Conservation (phyloP, 2,329 filamentous ascomycete species). For the Monilinia vaccinii-corymbosi region DNA sequence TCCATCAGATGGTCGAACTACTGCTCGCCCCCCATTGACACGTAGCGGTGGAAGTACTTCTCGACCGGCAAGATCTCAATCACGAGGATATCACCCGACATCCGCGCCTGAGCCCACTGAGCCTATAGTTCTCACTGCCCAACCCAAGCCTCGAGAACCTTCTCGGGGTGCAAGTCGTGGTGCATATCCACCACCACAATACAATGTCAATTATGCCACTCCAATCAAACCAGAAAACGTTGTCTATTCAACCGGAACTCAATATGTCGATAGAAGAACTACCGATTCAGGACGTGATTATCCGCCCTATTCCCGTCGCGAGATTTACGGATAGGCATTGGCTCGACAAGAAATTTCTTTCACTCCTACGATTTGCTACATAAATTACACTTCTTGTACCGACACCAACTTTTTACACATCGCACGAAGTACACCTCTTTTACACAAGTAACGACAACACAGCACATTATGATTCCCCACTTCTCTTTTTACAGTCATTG, state of each 20-base stretch:
- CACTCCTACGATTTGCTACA: slow-evolving; percentile 1
- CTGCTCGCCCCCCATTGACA: slow-evolving; percentile 15
- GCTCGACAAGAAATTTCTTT: neutral
- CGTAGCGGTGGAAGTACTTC: slow-evolving; percentile 6
- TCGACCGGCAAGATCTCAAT: slow-evolving; percentile 12
- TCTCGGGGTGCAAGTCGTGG: slow-evolving; percentile 10
- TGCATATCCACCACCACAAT: neutral
- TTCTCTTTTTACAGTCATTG: neutral
- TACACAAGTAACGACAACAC: slow-evolving; percentile 9
- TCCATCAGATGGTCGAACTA: slow-evolving; percentile 17
- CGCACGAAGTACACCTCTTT: slow-evolving; percentile 1
- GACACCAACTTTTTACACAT: slow-evolving; percentile 4
- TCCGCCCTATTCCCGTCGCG: neutral
- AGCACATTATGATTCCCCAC: slow-evolving; percentile 9
- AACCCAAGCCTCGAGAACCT: slow-evolving; percentile 17
- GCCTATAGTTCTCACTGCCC: slow-evolving; percentile 13
- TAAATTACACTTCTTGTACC: slow-evolving; percentile 10
- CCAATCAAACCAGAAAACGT: neutral
- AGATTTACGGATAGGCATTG: neutral
- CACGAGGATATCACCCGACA: slow-evolving; percentile 14
- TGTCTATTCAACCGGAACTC: neutral
- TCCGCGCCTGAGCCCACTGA: slow-evolving; percentile 12
- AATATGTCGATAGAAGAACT: slow-evolving; percentile 1
- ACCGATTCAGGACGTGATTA: slow-evolving; percentile 5
- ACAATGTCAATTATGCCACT: neutral